Percentiles rank a stretch among this genome's conserved stretches.
phyloP scores from a whole-genome alignment of 2,329 filamentous ascomycete genomes.

The Colletotrichum sp. region DNA sequence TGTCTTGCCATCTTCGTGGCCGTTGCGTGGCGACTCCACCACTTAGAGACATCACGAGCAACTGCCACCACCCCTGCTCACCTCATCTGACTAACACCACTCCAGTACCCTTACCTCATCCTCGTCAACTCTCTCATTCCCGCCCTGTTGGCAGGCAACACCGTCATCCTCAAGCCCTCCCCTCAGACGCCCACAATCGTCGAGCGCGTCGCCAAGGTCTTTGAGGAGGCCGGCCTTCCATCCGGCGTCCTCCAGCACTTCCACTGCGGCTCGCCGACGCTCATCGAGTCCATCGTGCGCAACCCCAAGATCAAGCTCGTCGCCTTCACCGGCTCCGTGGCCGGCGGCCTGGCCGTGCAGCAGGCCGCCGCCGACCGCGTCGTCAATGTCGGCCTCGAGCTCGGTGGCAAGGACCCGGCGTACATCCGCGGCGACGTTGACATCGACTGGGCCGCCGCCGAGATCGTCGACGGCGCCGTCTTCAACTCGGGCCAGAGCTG shows the following conservation, averaged over 20 bases:
- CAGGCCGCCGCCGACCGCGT: conserved; percentile 83
- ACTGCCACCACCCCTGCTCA: neutral
- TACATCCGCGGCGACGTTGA: conserved; percentile 89
- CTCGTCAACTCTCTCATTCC: conserved; percentile 92
- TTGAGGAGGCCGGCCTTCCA: conserved; percentile 81
- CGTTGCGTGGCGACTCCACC: neutral
- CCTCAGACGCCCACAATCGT: conserved; percentile 93
- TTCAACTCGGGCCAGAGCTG: conserved; percentile 99
- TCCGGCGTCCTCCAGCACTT: conserved; percentile 88
- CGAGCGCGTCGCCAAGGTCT: conserved; percentile 80
- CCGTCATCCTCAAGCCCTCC: conserved; percentile 92
- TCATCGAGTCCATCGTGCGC: conserved; percentile 80
- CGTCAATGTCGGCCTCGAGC: conserved; percentile 85
- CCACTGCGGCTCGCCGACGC: conserved; percentile 80
- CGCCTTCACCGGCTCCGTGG: conserved; percentile 93
- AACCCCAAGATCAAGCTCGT: conserved; percentile 80
- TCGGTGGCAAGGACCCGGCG: conserved; percentile 94
- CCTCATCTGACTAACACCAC: conserved; percentile 13
- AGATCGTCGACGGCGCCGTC: conserved; percentile 94
- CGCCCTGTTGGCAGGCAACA: conserved; percentile 88
- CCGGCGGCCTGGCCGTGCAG: conserved; percentile 85
- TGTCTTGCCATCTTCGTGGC: neutral
- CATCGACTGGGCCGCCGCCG: conserved; percentile 86
- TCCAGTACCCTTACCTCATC: conserved; percentile 90
- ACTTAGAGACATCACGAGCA: neutral